phyloP scores from a whole-genome alignment of 2,329 filamentous ascomycete species.

The Neopestalotiopsis sp. region DNA sequence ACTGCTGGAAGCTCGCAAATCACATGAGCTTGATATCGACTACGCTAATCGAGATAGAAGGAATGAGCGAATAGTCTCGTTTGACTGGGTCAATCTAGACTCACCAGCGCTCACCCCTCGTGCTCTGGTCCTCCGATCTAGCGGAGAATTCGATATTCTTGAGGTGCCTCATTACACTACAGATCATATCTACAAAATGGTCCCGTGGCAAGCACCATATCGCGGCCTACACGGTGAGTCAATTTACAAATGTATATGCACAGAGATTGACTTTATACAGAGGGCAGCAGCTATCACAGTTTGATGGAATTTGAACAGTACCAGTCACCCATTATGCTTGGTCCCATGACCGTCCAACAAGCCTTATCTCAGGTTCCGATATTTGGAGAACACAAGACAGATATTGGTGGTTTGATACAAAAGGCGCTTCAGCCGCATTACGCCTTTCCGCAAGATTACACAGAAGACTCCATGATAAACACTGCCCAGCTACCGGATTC shows the following conservation, averaged over 20 bases:
- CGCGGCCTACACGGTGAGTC: slow-evolving; percentile 57
- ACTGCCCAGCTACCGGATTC: slow-evolving; percentile 42
- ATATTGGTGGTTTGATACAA: slow-evolving; percentile 47
- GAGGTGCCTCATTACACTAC: slow-evolving; percentile 64
- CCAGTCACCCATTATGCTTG: slow-evolving; percentile 58
- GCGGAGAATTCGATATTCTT: slow-evolving; percentile 65
- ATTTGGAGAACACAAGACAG: slow-evolving; percentile 58
- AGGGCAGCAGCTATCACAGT: slow-evolving; percentile 56
- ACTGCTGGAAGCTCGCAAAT: slow-evolving; percentile 62
- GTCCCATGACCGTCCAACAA: slow-evolving; percentile 58
- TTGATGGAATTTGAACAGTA: slow-evolving; percentile 64
- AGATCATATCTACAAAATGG: slow-evolving; percentile 63
- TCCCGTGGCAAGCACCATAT: slow-evolving; percentile 65
- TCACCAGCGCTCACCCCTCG: slow-evolving; percentile 61
- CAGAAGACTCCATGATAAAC: slow-evolving; percentile 44
- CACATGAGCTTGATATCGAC: slow-evolving; percentile 66
- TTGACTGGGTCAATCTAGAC: slow-evolving; percentile 69
- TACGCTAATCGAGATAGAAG: slow-evolving; percentile 57
- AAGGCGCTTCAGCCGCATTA: slow-evolving; percentile 43
- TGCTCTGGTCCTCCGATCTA: slow-evolving; percentile 64
- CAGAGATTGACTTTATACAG: slow-evolving; percentile 41
- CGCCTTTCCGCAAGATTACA: slow-evolving; percentile 36
- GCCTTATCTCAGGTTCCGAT: slow-evolving; percentile 59
- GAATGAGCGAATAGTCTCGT: slow-evolving; percentile 68
- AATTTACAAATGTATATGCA: neutral